Conservation (phyloP, 805 yeast species). For the Lipomyces kockii region DNA sequence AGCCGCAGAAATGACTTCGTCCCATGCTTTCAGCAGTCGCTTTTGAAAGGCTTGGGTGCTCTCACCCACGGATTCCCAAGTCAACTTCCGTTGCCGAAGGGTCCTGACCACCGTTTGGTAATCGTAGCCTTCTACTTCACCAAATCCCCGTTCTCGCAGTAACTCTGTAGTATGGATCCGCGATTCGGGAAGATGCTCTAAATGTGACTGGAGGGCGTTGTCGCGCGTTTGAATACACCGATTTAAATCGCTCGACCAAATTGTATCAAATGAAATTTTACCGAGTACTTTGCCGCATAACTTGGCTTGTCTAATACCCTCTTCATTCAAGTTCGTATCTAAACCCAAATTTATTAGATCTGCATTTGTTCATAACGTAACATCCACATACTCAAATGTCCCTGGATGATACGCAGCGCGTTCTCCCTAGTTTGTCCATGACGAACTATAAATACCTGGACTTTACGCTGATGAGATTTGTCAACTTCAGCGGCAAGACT, state of each 20-base stretch:
- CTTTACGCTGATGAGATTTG: not conserved
- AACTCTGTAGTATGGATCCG: constrained; percentile 14
- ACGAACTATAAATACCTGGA: constrained; percentile 31
- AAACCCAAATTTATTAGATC: not conserved
- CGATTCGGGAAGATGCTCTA: constrained; percentile 10
- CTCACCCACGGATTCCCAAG: constrained; percentile 28
- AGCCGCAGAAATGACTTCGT: constrained; percentile 22
- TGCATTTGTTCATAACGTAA: not conserved
- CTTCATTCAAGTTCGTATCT: constrained; percentile 29
- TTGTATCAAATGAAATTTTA: constrained; percentile 19
- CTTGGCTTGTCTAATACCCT: constrained; percentile 22
- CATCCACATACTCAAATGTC: constrained; percentile 22
- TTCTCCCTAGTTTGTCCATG: constrained; percentile 33
- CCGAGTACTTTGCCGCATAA: constrained; percentile 18
- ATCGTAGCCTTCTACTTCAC: constrained; percentile 25
- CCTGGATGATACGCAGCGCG: constrained; percentile 30
- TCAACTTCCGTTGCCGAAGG: constrained; percentile 16
- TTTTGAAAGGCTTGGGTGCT: constrained; percentile 6
- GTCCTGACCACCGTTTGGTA: constrained; percentile 8
- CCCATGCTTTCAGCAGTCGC: constrained; percentile 27
- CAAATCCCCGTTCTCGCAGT: constrained; percentile 28
- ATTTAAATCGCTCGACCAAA: constrained; percentile 28
- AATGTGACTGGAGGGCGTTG: constrained; percentile 17
- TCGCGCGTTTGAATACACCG: constrained; percentile 33
- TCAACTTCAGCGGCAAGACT: constrained; percentile 1